These are phyloP conservation scores for Leccinum truebloodii DNA, from an alignment of 768 basidiomycete species.

Conservation along the genomic window DNA sequence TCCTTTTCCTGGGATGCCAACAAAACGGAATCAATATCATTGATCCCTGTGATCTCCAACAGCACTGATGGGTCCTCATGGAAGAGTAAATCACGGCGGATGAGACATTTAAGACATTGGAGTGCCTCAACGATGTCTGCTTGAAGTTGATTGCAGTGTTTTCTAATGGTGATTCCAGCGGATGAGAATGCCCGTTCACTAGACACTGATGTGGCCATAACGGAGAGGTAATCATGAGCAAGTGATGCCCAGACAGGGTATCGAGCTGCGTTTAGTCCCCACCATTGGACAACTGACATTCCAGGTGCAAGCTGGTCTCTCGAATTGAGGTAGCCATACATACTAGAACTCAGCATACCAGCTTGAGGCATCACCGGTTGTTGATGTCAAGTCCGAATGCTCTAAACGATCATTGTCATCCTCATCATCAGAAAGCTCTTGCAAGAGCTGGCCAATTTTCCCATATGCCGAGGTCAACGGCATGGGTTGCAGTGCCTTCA, in stretches of 20 bases:
- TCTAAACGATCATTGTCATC: background rate
- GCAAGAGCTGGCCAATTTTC: background rate
- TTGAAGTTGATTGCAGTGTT: background rate
- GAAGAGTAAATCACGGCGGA: background rate
- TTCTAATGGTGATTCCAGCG: background rate
- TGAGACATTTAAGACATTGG: background rate
- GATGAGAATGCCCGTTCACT: no score
- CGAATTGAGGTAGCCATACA: background rate
- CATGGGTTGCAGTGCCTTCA: background rate
- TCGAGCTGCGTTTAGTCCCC: background rate
- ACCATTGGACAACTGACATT: background rate
- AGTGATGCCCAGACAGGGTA: no score
- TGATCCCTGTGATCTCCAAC: background rate
- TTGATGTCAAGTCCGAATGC: background rate
- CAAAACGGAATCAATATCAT: background rate
- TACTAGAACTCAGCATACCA: background rate
- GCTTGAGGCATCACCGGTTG: background rate
- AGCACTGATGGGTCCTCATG: background rate
- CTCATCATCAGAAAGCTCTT: background rate
- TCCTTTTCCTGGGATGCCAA: background rate
- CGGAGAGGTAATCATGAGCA: no score
- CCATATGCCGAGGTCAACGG: background rate
- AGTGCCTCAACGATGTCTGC: background rate
- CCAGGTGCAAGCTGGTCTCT: background rate
- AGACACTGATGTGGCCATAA: no score